Evolutionary conservation across 257 asterid species (phyloP), one percentile per base, ranked within the genome.

Genomic region (Marsdenia floribunda): DNA sequence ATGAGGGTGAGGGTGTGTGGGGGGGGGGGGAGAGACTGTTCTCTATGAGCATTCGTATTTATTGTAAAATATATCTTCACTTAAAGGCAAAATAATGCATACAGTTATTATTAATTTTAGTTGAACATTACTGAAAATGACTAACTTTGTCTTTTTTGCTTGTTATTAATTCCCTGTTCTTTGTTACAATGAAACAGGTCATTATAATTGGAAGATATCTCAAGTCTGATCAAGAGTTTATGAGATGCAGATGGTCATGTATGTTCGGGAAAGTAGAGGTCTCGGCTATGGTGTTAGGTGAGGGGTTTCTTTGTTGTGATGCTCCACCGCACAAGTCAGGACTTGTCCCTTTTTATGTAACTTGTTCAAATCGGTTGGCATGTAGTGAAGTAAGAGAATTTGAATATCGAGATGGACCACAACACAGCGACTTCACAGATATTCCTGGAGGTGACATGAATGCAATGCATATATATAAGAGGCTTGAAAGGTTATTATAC

Each of bases 221-320:
- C 65, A 88, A 85, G 84, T 81, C 85, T 72, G 84, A 81, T 72
- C 73, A 83, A 64, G 94, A 85, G 69, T 72, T 85, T 37, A 80
- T 83, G 53, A 77, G 75, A 33, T 86, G 77, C 82, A 86, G 87
- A 81, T 93, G 97, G 97, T 87, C 97, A 66, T 75, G 92, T 73
- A 93, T 93, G 98, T 93, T 93, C 84, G 97, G 98, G 68, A 91
- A 87, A 83, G 77, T 91, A 78, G 97, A 91, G 90, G 91, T 91
- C 73, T 88, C 84, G 55, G 96, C 91, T 24, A 86, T 87, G 80
- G 89, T 91, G 74, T 82, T 90, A 73, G 81, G 81, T 9, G 87
- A 85, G 49, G 95, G 97, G 40, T 78, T 86, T 83, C 97, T 91
- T 59, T 81, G 88, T 79, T 91, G 97, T 80, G 53, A 73, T 76